Percentiles rank a stretch among this genome's conserved stretches.
Evolutionary conservation across 176 grass and related monocot genomes (phyloP).

Genomic region (Pontederia paniculata): DNA sequence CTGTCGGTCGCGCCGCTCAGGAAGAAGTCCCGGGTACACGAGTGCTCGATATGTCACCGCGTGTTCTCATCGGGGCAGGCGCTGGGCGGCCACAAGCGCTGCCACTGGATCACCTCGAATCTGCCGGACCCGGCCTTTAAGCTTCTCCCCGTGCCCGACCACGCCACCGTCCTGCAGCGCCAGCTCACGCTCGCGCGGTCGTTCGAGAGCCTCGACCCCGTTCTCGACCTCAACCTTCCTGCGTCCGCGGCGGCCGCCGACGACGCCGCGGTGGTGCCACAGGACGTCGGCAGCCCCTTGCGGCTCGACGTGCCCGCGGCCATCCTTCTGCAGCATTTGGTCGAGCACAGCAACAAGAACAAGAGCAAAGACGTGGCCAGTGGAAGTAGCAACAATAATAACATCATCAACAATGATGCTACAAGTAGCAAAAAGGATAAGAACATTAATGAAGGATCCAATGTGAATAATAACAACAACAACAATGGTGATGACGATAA

Average conservation of each 20-base stretch:
- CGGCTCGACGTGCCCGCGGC: slow-evolving; percentile 18
- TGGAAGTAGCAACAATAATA: slow-evolving; percentile 17
- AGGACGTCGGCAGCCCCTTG: slow-evolving; percentile 24
- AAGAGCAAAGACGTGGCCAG: slow-evolving; percentile 13
- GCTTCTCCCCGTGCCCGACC: slow-evolving; percentile 21
- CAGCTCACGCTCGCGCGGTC: slow-evolving; percentile 33
- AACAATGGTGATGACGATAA: background rate
- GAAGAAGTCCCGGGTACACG: slow-evolving; percentile 78
- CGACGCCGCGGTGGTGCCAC: slow-evolving; percentile 12
- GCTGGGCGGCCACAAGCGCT: slow-evolving; percentile 85
- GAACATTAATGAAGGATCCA: background rate
- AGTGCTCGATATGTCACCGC: slow-evolving; percentile 84
- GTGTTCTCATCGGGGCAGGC: slow-evolving; percentile 81
- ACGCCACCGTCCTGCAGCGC: slow-evolving; percentile 11
- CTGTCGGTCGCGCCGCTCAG: slow-evolving; percentile 14
- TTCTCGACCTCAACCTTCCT: slow-evolving; percentile 39
- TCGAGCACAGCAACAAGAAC: slow-evolving; percentile 9
- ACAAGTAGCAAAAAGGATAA: slow-evolving; percentile 5
- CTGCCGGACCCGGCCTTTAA: slow-evolving; percentile 17
- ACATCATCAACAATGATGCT: background rate
- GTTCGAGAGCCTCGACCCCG: slow-evolving; percentile 16
- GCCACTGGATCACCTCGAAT: slow-evolving; percentile 70
- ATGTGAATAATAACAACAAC: background rate
- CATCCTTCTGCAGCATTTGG: slow-evolving; percentile 16
- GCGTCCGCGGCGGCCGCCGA: background rate